Evolutionary conservation across 805 yeast species (phyloP), one percentile per base, ranked within the genome.

Genomic region (Sugiyamaella valdiviana): DNA sequence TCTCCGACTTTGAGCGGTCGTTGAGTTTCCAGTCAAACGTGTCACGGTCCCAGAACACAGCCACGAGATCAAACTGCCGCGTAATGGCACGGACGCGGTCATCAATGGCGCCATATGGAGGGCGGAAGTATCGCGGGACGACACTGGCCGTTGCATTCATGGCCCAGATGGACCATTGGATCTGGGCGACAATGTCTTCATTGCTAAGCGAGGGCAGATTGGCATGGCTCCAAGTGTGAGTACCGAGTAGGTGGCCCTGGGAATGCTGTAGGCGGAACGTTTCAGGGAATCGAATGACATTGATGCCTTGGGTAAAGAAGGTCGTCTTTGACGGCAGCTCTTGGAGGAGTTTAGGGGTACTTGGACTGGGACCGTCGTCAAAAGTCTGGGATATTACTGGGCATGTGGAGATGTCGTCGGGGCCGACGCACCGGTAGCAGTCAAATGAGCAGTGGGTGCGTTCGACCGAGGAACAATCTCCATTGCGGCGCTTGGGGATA

Each of bases 81-180:
- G 87, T 76, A 47, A 91, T 85, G 1, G 81, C 69, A 49, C 98
- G 71, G 0, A 91, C 84, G 46, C 98, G 71, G 63, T 89, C 83
- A 67, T 91, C 99, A 29, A 87, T 74, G 0, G 95, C 97, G 0
- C 98, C 99, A 62, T 87, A 91, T 0, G 99, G 99, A 0, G 99
- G 99, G 56, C 99, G 76, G 64, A 85, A 91, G 85, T 91, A 91
- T 60, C 83, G 83, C 5, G 99, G 99, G 7, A 85, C 63, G 59
- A 89, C 90, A 22, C 81, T 73, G 0, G 87, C 85, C 0, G 97
- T 89, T 1, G 96, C 96, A 68, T 91, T 90, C 89, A 90, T 86
- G 4, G 97, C 96, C 97, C 97, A 91, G 26, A 88, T 80, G 1
- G 95, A 82, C 99, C 99, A 91, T 65, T 90, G 83, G 36, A 91